These are phyloP conservation scores for Vitis rotundifolia DNA, from an alignment of 164 flowering plant genomes.

Conservation along the genomic window DNA sequence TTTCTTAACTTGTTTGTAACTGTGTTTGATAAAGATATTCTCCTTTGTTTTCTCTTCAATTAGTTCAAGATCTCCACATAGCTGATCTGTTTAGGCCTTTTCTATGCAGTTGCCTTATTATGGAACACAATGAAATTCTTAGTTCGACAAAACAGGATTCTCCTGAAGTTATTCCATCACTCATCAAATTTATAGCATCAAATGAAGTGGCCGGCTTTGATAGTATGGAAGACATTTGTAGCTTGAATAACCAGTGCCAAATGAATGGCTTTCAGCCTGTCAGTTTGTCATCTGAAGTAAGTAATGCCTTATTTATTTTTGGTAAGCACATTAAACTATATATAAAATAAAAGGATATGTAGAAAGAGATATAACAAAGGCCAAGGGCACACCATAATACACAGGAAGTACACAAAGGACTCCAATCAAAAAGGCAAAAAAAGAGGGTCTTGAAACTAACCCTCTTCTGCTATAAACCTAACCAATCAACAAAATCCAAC, in stretches of 20 bases:
- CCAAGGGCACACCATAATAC: no score
- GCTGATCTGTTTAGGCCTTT: background rate
- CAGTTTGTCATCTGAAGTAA: constrained; percentile 11
- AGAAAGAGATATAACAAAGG: no score
- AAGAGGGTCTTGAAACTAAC: no score
- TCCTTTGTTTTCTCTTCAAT: background rate
- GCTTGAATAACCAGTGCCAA: constrained; percentile 3
- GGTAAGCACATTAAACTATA: no score
- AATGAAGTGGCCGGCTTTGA: constrained; percentile 45
- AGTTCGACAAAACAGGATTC: constrained; percentile 21
- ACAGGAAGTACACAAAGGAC: no score
- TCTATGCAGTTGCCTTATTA: constrained; percentile 8
- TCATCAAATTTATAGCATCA: constrained; percentile 34
- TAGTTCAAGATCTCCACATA: background rate
- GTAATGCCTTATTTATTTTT: background rate
- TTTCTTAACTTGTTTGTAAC: background rate
- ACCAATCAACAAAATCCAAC: no score
- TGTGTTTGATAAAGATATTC: background rate
- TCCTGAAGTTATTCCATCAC: constrained; percentile 36
- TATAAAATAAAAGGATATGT: no score
- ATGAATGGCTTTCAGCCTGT: constrained; percentile 3
- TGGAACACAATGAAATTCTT: constrained; percentile 25
- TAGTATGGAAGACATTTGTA: constrained; percentile 5
- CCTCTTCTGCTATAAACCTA: no score
- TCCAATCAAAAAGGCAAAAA: no score